Evolutionary conservation across 768 basidiomycete species (phyloP).

Genomic region (Amanita molliuscula): DNA sequence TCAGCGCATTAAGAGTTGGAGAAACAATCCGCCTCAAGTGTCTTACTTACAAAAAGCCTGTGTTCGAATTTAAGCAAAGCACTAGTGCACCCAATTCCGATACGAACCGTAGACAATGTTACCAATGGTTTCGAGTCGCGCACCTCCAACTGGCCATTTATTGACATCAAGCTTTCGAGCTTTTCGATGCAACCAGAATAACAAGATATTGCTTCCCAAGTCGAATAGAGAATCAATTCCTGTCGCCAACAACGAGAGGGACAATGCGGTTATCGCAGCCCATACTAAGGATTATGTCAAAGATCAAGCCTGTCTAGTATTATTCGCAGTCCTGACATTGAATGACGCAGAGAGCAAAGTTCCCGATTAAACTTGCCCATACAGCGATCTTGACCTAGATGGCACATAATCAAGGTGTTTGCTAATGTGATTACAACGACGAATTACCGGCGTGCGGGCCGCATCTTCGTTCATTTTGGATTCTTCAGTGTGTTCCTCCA

Average conservation of each 20-base stretch:
- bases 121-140: slow-evolving; percentile 83
- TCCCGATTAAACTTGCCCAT: slow-evolving; percentile 72
- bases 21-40: slow-evolving; percentile 13
- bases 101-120: slow-evolving; percentile 72
- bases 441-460: slow-evolving; percentile 52
- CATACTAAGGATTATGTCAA: slow-evolving; percentile 49
- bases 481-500: slow-evolving; percentile 83
- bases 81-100: neutral
- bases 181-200: slow-evolving; percentile 72
- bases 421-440: neutral
- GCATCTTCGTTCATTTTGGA: slow-evolving; percentile 61
- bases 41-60: slow-evolving; percentile 38
- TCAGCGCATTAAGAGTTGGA: slow-evolving; percentile 16
- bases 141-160: slow-evolving; percentile 89
- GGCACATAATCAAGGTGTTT: neutral
- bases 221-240: slow-evolving; percentile 85
- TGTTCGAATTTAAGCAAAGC: neutral
- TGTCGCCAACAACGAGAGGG: slow-evolving; percentile 82
- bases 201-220: slow-evolving; percentile 72
- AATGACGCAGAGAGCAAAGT: slow-evolving; percentile 59
- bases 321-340: slow-evolving; percentile 39
- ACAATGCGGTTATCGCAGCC: slow-evolving; percentile 77
- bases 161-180: slow-evolving; percentile 61
- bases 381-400: slow-evolving; percentile 79
- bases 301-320: neutral